These are phyloP conservation scores for Sporisorium reilianum DNA, from an alignment of 1,284 basidiomycete genomes.

Conservation along the genomic window DNA sequence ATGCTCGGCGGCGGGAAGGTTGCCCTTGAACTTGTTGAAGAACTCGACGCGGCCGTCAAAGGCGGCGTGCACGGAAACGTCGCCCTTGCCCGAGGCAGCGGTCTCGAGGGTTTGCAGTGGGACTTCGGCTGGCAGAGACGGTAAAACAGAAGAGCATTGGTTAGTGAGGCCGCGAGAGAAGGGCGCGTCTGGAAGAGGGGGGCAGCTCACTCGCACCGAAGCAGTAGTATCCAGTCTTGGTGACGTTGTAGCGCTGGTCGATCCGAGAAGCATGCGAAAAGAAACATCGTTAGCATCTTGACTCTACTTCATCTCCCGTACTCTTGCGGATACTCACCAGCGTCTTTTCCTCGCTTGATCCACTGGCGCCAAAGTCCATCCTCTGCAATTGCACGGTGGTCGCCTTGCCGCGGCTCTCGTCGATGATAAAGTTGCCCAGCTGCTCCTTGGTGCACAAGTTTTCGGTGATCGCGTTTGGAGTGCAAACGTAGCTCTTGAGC, in stretches of 20 bases:
- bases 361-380: conserved; percentile 52
- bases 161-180: not conserved
- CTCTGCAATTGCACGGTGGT: conserved; percentile 44
- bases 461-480: conserved; percentile 35
- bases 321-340: conserved; percentile 20
- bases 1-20: conserved; percentile 91
- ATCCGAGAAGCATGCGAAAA: conserved; percentile 1
- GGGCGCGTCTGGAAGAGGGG: conserved; percentile 1
- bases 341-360: conserved; percentile 16
- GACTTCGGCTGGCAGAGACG: conserved; percentile 76
- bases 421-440: conserved; percentile 63
- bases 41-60: conserved; percentile 87
- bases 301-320: not conserved
- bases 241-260: conserved; percentile 76
- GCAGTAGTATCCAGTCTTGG: conserved; percentile 93
- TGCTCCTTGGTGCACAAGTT: conserved; percentile 48
- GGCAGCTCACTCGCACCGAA: conserved; percentile 76
- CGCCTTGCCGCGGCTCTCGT: conserved; percentile 37
- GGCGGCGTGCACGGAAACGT: conserved; percentile 74
- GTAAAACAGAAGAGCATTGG: not conserved
- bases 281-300: not conserved
- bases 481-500: conserved; percentile 77
- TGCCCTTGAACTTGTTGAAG: conserved; percentile 87
- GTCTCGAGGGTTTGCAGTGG: conserved; percentile 78
- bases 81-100: conserved; percentile 2